Base-by-base conservation (phyloP, 352 stramenopile species). In the Globisporangium nagaii region DNA sequence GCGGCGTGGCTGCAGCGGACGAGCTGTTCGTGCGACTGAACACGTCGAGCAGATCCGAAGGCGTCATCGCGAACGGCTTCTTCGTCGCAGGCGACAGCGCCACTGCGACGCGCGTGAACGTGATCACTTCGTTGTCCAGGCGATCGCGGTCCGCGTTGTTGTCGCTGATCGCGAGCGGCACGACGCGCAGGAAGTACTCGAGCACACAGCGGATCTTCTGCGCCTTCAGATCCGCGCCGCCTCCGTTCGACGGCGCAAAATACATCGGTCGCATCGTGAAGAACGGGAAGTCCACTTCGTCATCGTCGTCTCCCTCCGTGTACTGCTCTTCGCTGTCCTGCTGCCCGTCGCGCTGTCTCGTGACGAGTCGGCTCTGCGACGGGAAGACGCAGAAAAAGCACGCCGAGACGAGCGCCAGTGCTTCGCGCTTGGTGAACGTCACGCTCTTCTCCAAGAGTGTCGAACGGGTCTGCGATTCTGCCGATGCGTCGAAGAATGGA, bases 141-240 rank as follows among this genome's bases (percentile, higher is more conserved):
- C 39, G 34, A 0, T 35, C 1, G 4, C 25, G 20, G 4, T 49
- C 46, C 0, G 19, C 24, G 1, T 40, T 47, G 7, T 62, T 34
- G 12, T 53, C 49, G 9, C 13, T 32, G 4, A 70, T 48, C 1
- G 56, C 35, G 20, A 67, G 73, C 17, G 75, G 74, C 5, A 81
- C 65, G 4, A 82, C 59, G 2, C 66, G 66, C n/a, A 86, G 52
- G 52, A 90, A 87, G 35, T 90, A 90, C 56, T 88, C 65, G 42
- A 90, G 58, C 8, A 90, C 59, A 20, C 74, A 84, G n/a, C 79
- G 75, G 43, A 90, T 68, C 52, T 90, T 90, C 37, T 90, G 62
- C 9, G 44, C 65, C 34, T 88, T 90, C n/a, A 86, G 56, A 13
- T 62, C 56, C 19, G 64, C 46, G 47, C 68, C 31, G 13, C 56